phyloP scores from a whole-genome alignment of 192 early-diverging fungal species.

The Backusella morwellensis region DNA sequence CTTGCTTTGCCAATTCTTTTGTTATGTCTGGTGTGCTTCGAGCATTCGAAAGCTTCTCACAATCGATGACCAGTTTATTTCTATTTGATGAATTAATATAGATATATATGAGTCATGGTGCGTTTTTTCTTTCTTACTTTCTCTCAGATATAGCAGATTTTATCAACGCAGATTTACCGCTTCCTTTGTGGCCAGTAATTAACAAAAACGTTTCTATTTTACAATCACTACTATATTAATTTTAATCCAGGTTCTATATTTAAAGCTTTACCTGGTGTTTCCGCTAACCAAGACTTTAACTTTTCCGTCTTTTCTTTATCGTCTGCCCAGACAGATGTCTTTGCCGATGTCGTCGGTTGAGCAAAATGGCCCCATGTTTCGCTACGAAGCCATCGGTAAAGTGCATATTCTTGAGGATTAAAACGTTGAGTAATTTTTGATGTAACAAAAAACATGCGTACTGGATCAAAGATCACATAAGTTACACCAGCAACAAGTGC shows the following conservation, averaged over 20 bases:
- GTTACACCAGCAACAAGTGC: slow-evolving; percentile 73
- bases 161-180: slow-evolving; percentile 78
- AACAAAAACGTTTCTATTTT: slow-evolving; percentile 76
- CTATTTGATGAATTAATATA: slow-evolving; percentile 14
- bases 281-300: slow-evolving; percentile 56
- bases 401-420: slow-evolving; percentile 60
- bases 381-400: slow-evolving; percentile 57
- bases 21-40: slow-evolving; percentile 74
- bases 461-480: slow-evolving; percentile 89
- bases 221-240: background rate
- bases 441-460: slow-evolving; percentile 85
- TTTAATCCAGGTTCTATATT: background rate
- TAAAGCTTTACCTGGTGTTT: slow-evolving; percentile 43
- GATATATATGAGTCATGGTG: background rate
- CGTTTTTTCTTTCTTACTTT: slow-evolving; percentile 36
- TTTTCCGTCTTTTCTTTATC: slow-evolving; percentile 54
- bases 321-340: slow-evolving; percentile 54
- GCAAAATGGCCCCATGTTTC: slow-evolving; percentile 38
- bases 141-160: slow-evolving; percentile 64
- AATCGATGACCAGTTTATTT: slow-evolving; percentile 76
- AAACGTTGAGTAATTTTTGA: slow-evolving; percentile 84
- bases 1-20: slow-evolving; percentile 73
- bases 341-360: slow-evolving; percentile 9
- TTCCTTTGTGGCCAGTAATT: slow-evolving; percentile 81
- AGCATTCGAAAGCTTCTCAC: slow-evolving; percentile 72